Percentiles rank a stretch among this genome's conserved stretches.
phyloP scores from a whole-genome alignment of 2,329 filamentous ascomycete genomes.

The Capronia coronata region DNA sequence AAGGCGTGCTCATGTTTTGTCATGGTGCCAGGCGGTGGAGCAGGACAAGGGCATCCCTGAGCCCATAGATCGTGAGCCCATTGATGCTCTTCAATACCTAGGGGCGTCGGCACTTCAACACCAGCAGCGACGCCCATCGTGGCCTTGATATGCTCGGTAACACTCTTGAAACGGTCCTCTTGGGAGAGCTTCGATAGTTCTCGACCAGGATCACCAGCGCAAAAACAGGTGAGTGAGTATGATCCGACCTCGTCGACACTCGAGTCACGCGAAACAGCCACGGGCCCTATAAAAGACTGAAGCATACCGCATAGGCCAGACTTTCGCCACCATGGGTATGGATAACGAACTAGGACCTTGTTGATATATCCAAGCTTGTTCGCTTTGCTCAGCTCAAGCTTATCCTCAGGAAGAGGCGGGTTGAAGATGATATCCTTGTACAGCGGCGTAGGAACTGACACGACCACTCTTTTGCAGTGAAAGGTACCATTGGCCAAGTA shows the following conservation, averaged over 20 bases:
- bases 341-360: constrained; percentile 46
- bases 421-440: constrained; percentile 44
- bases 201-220: constrained; percentile 18
- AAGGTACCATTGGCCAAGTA: constrained; percentile 26
- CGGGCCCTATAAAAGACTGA: constrained; percentile 44
- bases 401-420: constrained; percentile 42
- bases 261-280: constrained; percentile 44
- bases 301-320: constrained; percentile 36
- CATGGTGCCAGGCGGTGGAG: constrained; percentile 36
- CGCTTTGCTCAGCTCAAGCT: constrained; percentile 34
- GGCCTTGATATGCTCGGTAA: constrained; percentile 6
- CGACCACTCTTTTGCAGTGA: constrained; percentile 43
- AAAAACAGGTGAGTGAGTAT: constrained; percentile 35
- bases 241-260: constrained; percentile 28
- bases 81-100: constrained; percentile 3
- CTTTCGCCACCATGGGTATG: constrained; percentile 41
- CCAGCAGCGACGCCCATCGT: not conserved
- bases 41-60: constrained; percentile 38
- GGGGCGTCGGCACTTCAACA: not conserved
- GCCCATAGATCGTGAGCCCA: constrained; percentile 38
- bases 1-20: constrained; percentile 26
- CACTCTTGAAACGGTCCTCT: constrained; percentile 1
- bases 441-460: constrained; percentile 45
- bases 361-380: constrained; percentile 44
- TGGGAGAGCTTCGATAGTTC: constrained; percentile 5